phyloP scores from a whole-genome alignment of 2,329 filamentous ascomycete genomes.

The Gremmenia infestans region DNA sequence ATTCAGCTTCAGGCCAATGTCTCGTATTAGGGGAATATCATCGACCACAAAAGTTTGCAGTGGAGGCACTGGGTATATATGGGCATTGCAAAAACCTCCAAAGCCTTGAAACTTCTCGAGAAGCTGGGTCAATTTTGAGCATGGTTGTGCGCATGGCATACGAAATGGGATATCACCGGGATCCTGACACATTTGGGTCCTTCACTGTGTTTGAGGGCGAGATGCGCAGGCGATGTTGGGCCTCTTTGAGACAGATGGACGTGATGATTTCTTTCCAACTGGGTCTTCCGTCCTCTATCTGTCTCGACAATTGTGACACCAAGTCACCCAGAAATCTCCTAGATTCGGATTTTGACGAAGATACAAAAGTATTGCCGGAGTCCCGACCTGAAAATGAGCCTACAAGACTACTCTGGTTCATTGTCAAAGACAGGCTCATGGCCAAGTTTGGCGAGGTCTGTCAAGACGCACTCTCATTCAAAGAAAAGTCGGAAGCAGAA shows the following conservation, averaged over 20 bases:
- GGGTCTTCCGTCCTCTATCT: slow-evolving; percentile 27
- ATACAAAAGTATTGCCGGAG: slow-evolving; percentile 19
- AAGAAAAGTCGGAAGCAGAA: slow-evolving; percentile 18
- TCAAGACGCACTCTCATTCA: slow-evolving; percentile 27
- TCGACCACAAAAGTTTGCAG: slow-evolving; percentile 18
- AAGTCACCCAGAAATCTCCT: slow-evolving; percentile 25
- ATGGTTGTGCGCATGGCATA: slow-evolving; percentile 25
- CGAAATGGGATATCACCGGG: slow-evolving; percentile 29
- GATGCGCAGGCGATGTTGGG: slow-evolving; percentile 29
- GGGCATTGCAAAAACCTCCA: slow-evolving; percentile 23
- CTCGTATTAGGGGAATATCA: slow-evolving; percentile 24
- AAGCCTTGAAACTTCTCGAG: slow-evolving; percentile 24
- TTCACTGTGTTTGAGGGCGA: slow-evolving; percentile 27
- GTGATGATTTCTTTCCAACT: slow-evolving; percentile 29
- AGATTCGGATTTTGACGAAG: slow-evolving; percentile 27
- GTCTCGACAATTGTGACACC: slow-evolving; percentile 21
- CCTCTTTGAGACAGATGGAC: slow-evolving; percentile 25
- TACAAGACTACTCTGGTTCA: slow-evolving; percentile 29
- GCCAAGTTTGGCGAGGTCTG: slow-evolving; percentile 27
- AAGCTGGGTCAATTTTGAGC: slow-evolving; percentile 23
- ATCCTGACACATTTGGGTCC: slow-evolving; percentile 16
- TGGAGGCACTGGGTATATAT: slow-evolving; percentile 24
- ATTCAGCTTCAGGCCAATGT: slow-evolving; percentile 20
- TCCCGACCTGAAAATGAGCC: slow-evolving; percentile 23
- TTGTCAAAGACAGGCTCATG: slow-evolving; percentile 30